Conservation (phyloP, 2,329 filamentous ascomycete genomes). For the Sclerotiophoma versabilis region DNA sequence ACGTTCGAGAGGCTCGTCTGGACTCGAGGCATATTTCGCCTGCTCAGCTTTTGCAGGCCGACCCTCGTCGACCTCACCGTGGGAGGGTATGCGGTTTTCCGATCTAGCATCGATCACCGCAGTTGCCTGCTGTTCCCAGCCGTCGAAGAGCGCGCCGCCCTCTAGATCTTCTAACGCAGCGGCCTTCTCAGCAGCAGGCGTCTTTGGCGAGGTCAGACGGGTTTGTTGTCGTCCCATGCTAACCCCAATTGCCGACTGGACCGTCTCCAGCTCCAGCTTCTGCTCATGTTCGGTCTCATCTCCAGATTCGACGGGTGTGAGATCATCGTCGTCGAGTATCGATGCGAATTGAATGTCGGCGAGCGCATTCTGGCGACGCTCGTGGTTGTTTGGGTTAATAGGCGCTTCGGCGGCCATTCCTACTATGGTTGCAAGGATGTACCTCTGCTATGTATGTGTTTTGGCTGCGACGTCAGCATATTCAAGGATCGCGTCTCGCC, state of each 20-base stretch:
- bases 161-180: constrained; percentile 59
- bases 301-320: constrained; percentile 52
- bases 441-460: constrained; percentile 12
- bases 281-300: constrained; percentile 48
- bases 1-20: constrained; percentile 28
- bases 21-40: constrained; percentile 11
- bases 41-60: neutral
- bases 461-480: constrained; percentile 20
- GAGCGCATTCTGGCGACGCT: constrained; percentile 47
- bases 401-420: constrained; percentile 18
- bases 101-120: constrained; percentile 9
- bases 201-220: constrained; percentile 62
- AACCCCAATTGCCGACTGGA: constrained; percentile 61
- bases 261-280: constrained; percentile 48
- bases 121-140: constrained; percentile 39
- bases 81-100: neutral
- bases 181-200: constrained; percentile 66
- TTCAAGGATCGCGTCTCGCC: constrained; percentile 24
- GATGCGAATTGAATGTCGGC: constrained; percentile 52
- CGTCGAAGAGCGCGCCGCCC: constrained; percentile 58
- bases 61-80: constrained; percentile 7
- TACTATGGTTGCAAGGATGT: constrained; percentile 28
- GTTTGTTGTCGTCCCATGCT: constrained; percentile 66
- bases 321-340: constrained; percentile 47
- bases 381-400: constrained; percentile 2